Base-by-base conservation (phyloP, 2,329 filamentous ascomycete genomes). In the Teratosphaeria viscida region DNA sequence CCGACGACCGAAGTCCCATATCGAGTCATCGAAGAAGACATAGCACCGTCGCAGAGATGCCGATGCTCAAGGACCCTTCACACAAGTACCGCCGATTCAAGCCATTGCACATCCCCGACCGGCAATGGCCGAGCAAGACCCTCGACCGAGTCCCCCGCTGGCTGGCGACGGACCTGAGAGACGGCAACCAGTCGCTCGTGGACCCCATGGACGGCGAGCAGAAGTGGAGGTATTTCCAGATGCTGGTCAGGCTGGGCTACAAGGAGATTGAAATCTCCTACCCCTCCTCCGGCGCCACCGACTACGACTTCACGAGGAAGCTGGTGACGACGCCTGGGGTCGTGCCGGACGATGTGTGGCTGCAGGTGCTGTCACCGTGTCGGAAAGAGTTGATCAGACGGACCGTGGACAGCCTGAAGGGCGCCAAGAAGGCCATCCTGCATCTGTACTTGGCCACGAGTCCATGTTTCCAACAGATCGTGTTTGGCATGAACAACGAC, bases 261-360 rank as follows among this genome's bases (percentile, higher is more conserved):
- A 97, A 96, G 78, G 92, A 97, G 77, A 96, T 97, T 65, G 92
- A 97, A 73, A 88, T 96, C 23, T 94, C 92, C 4, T 97, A 96
- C 77, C 92, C 92, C 56, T 95, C 91, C 0, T 91, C 92, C 14
- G 96, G 91, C 47, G 88, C 95, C 72, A 96, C 89, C 70, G 94
- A 97, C 77, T 97, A 92, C 78, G 90, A 96, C 79, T 97, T 97
- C 72, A 96, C 91, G 49, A 83, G 90, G 66, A 85, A 87, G 70
- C 79, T 97, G 66, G 85, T 96, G 64, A 87, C 95, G 69, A 95
- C 90, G 1, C 89, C 89, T 11, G 90, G 89, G 49, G 82, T 85
- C 14, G 84, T 92, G 8, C 91, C 92, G 58, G 90, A 94, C 71
- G 92, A 96, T 74, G 91, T 96, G 59, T 92, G 83, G 80, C 80